Percentiles rank a stretch among this genome's conserved stretches.
Evolutionary conservation across 768 basidiomycete genomes (phyloP).

Genomic region (Cubamyces lactineus): DNA sequence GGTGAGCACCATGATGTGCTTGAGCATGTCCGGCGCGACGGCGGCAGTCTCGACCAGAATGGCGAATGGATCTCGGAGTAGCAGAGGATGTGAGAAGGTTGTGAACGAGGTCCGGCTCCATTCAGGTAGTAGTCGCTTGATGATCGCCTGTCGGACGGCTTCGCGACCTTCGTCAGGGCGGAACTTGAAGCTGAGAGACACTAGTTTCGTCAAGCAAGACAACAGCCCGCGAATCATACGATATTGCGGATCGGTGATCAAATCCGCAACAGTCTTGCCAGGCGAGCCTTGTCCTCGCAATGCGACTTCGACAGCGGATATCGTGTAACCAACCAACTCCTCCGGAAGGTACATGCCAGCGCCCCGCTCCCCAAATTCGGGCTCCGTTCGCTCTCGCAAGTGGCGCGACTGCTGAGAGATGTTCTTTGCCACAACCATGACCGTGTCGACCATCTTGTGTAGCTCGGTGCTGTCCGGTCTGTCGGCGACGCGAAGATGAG

Average conservation of each 20-base stretch:
- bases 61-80: slow-evolving; percentile 89
- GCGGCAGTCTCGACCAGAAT: slow-evolving; percentile 90
- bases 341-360: slow-evolving; percentile 90
- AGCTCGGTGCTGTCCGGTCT: slow-evolving; percentile 58
- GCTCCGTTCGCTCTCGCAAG: slow-evolving; percentile 75
- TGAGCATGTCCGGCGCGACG: slow-evolving; percentile 86
- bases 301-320: slow-evolving; percentile 78
- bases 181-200: slow-evolving; percentile 67
- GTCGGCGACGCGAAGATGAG: slow-evolving; percentile 55
- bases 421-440: slow-evolving; percentile 76
- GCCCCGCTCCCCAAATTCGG: slow-evolving; percentile 74
- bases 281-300: slow-evolving; percentile 65
- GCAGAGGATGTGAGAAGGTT: slow-evolving; percentile 81
- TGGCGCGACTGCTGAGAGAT: slow-evolving; percentile 86
- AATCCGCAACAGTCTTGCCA: slow-evolving; percentile 65
- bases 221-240: slow-evolving; percentile 80
- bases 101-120: slow-evolving; percentile 88
- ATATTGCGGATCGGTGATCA: slow-evolving; percentile 74
- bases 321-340: slow-evolving; percentile 87
- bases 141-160: slow-evolving; percentile 79
- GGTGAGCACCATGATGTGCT: slow-evolving; percentile 83
- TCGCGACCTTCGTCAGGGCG: slow-evolving; percentile 76
- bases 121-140: slow-evolving; percentile 88
- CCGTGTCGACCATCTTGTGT: slow-evolving; percentile 84
- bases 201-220: slow-evolving; percentile 66